Percentiles rank a stretch among this genome's conserved stretches.
Evolutionary conservation across 352 stramenopile genomes (phyloP).

Genomic region (Phytopythium delawarense): DNA sequence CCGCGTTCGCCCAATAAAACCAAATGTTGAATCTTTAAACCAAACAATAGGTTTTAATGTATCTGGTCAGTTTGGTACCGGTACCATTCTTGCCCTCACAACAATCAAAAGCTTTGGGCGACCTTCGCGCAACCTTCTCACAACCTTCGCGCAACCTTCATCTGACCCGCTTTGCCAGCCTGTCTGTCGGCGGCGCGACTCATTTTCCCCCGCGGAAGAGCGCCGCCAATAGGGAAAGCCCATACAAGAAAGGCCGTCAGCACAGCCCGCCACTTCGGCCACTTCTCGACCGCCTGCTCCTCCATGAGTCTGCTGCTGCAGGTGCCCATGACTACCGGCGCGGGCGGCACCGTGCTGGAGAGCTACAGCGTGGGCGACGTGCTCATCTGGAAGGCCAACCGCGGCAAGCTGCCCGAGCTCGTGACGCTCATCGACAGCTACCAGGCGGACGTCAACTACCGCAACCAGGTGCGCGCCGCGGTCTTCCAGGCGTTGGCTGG

Average conservation of each 20-base stretch:
- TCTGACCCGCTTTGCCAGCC: not conserved
- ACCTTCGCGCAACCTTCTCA: slow-evolving; percentile 13
- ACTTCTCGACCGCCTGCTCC: not conserved
- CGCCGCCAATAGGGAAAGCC: not conserved
- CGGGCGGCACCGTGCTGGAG: slow-evolving; percentile 48
- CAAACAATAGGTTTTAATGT: no score
- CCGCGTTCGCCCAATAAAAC: no score
- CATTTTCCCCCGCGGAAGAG: not conserved
- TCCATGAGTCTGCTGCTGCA: slow-evolving; percentile 68
- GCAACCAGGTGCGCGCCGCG: slow-evolving; percentile 55
- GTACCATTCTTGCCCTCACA: no score
- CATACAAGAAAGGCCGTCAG: not conserved
- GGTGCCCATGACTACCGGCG: slow-evolving; percentile 43
- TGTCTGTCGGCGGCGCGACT: slow-evolving; percentile 6
- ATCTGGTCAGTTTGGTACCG: no score
- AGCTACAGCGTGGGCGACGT: slow-evolving; percentile 85
- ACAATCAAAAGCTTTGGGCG: no score
- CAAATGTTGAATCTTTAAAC: no score
- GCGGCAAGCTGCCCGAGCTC: slow-evolving; percentile 79
- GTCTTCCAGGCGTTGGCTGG: not conserved
- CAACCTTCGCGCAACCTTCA: slow-evolving; percentile 23
- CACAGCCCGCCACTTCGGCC: not conserved
- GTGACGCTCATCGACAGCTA: slow-evolving; percentile 70
- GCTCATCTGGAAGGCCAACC: slow-evolving; percentile 82
- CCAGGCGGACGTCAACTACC: slow-evolving; percentile 81